Base-by-base conservation (phyloP, 179 eudicot species). In the Heliamphora pulchella region DNA sequence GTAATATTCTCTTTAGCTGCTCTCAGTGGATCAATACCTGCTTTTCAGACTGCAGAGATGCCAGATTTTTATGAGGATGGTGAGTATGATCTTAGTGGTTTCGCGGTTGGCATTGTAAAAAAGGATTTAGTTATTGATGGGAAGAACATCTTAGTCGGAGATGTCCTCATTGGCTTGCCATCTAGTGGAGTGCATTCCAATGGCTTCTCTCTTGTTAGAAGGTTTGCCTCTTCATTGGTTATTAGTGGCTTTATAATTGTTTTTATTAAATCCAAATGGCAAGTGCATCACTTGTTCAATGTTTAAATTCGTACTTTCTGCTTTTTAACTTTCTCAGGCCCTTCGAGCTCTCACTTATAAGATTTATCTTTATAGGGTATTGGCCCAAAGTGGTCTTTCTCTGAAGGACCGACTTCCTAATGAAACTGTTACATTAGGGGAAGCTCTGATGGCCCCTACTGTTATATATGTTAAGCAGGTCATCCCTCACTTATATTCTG, bases 101-200 rank as follows among this genome's bases (percentile, higher is more conserved):
- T 96, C 84, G 99, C 99, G 15, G 98, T 96, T 76, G 99, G 99
- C 65, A 84, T 87, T 70, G 99, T 94, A 64, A 89, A 90, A 77
- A 94, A 91, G 77, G 96, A 91, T 20, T 85, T 90, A 0, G 96
- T 94, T 41, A 94, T 96, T 84, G 90, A 96, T 71, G 99, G 99
- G 65, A 96, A 94, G 80, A 87, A 83, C 81, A 93, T 96, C 61
- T 69, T 62, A 31, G 92, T 82, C 65, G 99, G 98, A 50, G 98
- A 96, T 82, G 91, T 94, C 47, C 89, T 96, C 63, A 84, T 96
- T 79, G 99, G 99, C 61, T 88, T 96, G 64, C 98, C 98, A 50
- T 96, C 99, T 18, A 92, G 98, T 68, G 99, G 99, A 79, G 97
- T 96, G 75, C 99, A 96, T 79, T 96, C 97, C 53, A 94, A 96